These are phyloP conservation scores for Mimosa pudica DNA, from an alignment of 306 rosid species.

Conservation along the genomic window DNA sequence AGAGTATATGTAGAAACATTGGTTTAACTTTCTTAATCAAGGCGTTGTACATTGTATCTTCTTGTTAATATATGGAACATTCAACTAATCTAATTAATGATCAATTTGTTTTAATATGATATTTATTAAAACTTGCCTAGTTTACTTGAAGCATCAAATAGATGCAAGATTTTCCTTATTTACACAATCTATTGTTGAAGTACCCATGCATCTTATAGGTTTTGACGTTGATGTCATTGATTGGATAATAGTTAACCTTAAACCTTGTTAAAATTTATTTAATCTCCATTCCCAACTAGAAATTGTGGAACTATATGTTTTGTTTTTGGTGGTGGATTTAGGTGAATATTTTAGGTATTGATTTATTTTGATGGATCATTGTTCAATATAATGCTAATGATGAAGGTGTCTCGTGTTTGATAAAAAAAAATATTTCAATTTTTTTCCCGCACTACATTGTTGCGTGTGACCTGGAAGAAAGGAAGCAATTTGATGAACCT, in stretches of 20 bases:
- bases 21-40: neutral
- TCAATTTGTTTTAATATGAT: neutral
- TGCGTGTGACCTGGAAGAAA: neutral
- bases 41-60: neutral
- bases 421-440: neutral
- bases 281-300: neutral
- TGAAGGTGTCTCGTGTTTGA: neutral
- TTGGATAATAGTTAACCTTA: neutral
- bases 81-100: too few species aligned
- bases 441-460: neutral
- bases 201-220: neutral
- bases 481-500: neutral
- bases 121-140: neutral
- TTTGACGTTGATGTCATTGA: neutral
- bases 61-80: neutral
- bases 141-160: neutral
- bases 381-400: neutral
- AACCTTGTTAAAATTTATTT: neutral
- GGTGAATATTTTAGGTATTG: neutral
- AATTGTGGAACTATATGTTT: neutral
- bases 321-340: neutral
- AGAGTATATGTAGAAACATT: neutral
- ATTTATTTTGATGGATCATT: neutral
- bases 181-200: neutral
- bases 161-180: neutral